Base-by-base conservation (phyloP, 2,329 filamentous ascomycete species). In the Colletotrichum sublineola region DNA sequence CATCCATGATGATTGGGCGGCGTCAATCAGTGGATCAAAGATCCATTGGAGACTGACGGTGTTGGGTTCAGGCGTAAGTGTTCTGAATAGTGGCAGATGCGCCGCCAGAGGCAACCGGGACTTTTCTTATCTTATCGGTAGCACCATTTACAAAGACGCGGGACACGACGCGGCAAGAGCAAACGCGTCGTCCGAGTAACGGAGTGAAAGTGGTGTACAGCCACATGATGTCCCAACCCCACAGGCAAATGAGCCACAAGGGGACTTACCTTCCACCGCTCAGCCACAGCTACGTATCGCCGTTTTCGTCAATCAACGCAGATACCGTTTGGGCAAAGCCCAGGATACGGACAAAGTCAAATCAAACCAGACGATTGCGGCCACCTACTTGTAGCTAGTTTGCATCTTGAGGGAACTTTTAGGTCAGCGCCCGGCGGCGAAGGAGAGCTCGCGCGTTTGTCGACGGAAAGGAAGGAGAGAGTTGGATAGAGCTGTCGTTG, bases 1-100 rank as follows among this genome's bases (percentile, higher is more conserved):
- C 87, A 82, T 91, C 89, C 82, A 87, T 86, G 62, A 38, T 66
- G 24, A 24, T 36, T 44, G 11, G 15, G 24, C 11, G 57, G 50
- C 42, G 67, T 68, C 46, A 44, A 33, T n/a, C 20, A 33, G 38
- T 38, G 42, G 12, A n/a, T 52, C 33, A 63, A 31, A 9, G 31
- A 53, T n/a, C 65, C 57, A 62, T 67, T 36, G 42, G 31, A 15
- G 20, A 20, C 15, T 24, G 36, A 6, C 9, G 33, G 9, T 64
- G 3, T 18, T 29, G 14, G 33, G 33, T 24, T 55, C n/a, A 6
- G 56, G n/a, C 29, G 42, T 42, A 55, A 15, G 12, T 24, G 60
- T 62, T 42, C n/a, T 48, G 61, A 72, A 71, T 68, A 68, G 65
- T 42, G 65, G 65, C 66, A 68, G 31, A n/a, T 44, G 42, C 48